These are phyloP conservation scores for Entomortierella chlamydospora DNA, from an alignment of 192 early-diverging fungal genomes.

Conservation along the genomic window DNA sequence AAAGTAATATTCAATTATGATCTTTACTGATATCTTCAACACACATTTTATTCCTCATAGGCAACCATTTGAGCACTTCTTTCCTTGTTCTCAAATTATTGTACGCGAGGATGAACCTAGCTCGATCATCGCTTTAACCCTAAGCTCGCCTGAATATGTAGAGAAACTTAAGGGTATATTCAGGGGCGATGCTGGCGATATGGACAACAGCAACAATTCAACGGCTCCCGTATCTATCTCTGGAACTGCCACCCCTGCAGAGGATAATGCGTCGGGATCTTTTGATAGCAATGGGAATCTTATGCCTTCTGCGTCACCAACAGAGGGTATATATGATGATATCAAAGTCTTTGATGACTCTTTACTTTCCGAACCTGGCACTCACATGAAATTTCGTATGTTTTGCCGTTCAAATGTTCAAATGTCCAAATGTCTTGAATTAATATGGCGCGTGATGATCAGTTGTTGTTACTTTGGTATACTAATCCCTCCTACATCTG, in stretches of 20 bases:
- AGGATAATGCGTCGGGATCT: constrained; percentile 17
- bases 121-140: constrained; percentile 91
- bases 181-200: constrained; percentile 9
- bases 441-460: too few relatives aligned
- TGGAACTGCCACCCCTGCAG: constrained; percentile 40
- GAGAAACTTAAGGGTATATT: constrained; percentile 67
- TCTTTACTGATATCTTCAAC: too few relatives aligned
- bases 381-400: constrained; percentile 82
- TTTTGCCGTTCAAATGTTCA: background rate
- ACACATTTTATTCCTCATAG: constrained; percentile 34
- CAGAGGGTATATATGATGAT: constrained; percentile 51
- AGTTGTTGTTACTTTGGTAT: background rate
- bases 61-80: constrained; percentile 85
- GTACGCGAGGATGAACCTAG: constrained; percentile 93
- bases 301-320: constrained; percentile 2
- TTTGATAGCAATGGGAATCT: constrained; percentile 23
- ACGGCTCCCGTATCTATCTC: constrained; percentile 38
- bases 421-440: too few relatives aligned
- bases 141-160: constrained; percentile 78
- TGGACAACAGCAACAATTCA: constrained; percentile 43
- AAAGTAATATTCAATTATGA: background rate
- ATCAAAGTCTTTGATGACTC: constrained; percentile 70
- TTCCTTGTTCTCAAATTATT: constrained; percentile 86
- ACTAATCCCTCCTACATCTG: background rate
- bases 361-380: constrained; percentile 72